A percentile compares a stretch with the other conserved stretches of the same genome.
phyloP scores from a whole-genome alignment of 2,329 filamentous ascomycete genomes.

The Aureobasidium sp. region DNA sequence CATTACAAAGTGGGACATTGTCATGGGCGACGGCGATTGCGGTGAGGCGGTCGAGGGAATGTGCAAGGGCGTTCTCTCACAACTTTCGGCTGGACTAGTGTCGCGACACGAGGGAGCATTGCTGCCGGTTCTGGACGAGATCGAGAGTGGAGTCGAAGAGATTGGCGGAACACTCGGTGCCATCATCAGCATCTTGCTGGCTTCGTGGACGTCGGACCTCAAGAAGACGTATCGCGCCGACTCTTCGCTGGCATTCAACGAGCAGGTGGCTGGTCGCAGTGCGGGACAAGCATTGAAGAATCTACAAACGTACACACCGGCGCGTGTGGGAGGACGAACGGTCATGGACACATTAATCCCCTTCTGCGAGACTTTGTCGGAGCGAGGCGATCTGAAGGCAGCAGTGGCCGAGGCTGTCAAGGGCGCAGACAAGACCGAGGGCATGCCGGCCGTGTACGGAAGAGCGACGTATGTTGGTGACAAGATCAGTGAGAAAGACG shows the following conservation, averaged over 20 bases:
- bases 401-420: slow-evolving; percentile 36
- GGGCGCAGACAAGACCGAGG: slow-evolving; percentile 37
- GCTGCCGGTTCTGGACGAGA: slow-evolving; percentile 38
- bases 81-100: slow-evolving; percentile 26
- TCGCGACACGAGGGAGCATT: slow-evolving; percentile 29
- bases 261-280: slow-evolving; percentile 30
- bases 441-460: slow-evolving; percentile 41
- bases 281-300: slow-evolving; percentile 46
- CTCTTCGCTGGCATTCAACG: slow-evolving; percentile 28
- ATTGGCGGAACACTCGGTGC: slow-evolving; percentile 42
- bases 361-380: slow-evolving; percentile 38
- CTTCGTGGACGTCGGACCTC: slow-evolving; percentile 44
- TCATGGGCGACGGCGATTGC: slow-evolving; percentile 73
- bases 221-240: slow-evolving; percentile 34
- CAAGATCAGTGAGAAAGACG: slow-evolving; percentile 28
- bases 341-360: slow-evolving; percentile 44
- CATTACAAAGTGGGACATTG: slow-evolving; percentile 68
- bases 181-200: slow-evolving; percentile 40
- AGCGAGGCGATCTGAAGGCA: slow-evolving; percentile 28
- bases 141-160: slow-evolving; percentile 38
- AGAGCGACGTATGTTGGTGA: slow-evolving; percentile 41
- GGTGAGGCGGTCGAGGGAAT: slow-evolving; percentile 58
- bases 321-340: slow-evolving; percentile 38
- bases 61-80: slow-evolving; percentile 37
- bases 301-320: slow-evolving; percentile 43